A percentile compares a stretch with the other conserved stretches of the same genome.
These are phyloP conservation scores for Vigna radiata DNA, from an alignment of 306 rosid species.

Conservation along the genomic window DNA sequence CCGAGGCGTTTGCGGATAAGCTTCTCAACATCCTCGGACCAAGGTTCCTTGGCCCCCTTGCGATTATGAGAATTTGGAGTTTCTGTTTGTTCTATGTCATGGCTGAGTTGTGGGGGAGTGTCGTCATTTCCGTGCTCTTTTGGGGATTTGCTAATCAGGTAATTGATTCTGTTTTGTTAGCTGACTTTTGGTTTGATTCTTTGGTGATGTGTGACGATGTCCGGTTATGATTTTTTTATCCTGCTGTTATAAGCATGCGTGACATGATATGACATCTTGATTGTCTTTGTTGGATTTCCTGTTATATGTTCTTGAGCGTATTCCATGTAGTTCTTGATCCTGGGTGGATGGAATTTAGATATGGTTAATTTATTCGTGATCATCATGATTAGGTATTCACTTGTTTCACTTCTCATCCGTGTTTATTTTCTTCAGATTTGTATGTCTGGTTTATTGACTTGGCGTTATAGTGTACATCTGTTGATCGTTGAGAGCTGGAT, in stretches of 20 bases:
- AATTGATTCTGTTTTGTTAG: not conserved
- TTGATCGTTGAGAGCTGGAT: not conserved
- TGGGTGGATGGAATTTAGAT: not conserved
- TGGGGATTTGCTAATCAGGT: conserved; percentile 99
- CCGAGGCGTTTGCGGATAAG: conserved; percentile 81
- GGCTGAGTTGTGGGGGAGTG: conserved; percentile 99
- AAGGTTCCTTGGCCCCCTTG: conserved; percentile 89
- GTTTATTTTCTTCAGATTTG: conserved; percentile 17
- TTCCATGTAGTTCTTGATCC: conserved; percentile 30
- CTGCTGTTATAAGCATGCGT: conserved; percentile 3
- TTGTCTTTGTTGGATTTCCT: conserved; percentile 21
- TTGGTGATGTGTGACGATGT: not conserved
- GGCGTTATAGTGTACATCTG: not conserved
- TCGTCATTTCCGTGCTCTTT: conserved; percentile 88
- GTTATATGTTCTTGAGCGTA: not conserved
- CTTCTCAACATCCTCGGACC: conserved; percentile 86
- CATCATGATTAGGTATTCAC: not conserved
- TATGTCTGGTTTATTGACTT: not conserved
- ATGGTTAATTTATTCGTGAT: conserved; percentile 14
- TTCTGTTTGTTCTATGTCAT: conserved; percentile 97
- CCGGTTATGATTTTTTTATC: conserved; percentile 19
- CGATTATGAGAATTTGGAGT: conserved; percentile 93
- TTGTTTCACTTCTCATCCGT: conserved; percentile 12
- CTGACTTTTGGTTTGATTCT: conserved; percentile 1
- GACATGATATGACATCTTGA: not conserved